Conservation (phyloP, 441 rosid species). For the Cnidoscolus chayamansa region DNA sequence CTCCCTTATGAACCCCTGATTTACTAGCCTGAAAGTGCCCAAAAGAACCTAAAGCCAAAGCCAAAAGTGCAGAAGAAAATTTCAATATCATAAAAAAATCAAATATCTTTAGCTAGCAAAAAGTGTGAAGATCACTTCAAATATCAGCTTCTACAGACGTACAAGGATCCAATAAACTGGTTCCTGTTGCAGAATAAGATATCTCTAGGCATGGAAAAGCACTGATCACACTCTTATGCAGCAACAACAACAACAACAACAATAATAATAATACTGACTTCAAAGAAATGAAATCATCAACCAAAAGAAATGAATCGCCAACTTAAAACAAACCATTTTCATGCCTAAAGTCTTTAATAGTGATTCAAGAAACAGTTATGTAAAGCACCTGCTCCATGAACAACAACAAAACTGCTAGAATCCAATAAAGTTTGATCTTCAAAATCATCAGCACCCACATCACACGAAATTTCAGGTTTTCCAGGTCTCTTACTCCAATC, state of each 20-base stretch:
- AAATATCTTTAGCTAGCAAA: background rate
- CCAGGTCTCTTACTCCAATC: constrained; percentile 91
- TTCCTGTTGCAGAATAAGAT: background rate
- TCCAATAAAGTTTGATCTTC: constrained; percentile 32
- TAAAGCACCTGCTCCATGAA: constrained; percentile 87
- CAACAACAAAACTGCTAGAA: constrained; percentile 61
- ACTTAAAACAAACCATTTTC: background rate
- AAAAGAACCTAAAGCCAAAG: constrained; percentile 66
- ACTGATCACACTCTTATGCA: background rate
- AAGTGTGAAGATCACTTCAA: constrained; percentile 3
- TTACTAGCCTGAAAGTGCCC: constrained; percentile 97
- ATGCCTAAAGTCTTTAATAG: background rate
- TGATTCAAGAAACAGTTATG: background rate
- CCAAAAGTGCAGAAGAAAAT: constrained; percentile 12
- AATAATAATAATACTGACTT: background rate
- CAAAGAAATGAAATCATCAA: background rate
- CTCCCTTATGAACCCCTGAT: constrained; percentile 95
- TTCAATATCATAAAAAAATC: background rate
- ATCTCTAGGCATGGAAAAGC: background rate
- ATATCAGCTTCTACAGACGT: background rate
- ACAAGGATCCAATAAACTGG: background rate
- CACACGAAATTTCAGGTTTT: constrained; percentile 43
- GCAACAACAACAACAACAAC: no score
- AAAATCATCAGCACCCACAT: constrained; percentile 32
- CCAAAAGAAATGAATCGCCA: no score